Base-by-base conservation (phyloP, 768 basidiomycete genomes). In the Trametes maxima region DNA sequence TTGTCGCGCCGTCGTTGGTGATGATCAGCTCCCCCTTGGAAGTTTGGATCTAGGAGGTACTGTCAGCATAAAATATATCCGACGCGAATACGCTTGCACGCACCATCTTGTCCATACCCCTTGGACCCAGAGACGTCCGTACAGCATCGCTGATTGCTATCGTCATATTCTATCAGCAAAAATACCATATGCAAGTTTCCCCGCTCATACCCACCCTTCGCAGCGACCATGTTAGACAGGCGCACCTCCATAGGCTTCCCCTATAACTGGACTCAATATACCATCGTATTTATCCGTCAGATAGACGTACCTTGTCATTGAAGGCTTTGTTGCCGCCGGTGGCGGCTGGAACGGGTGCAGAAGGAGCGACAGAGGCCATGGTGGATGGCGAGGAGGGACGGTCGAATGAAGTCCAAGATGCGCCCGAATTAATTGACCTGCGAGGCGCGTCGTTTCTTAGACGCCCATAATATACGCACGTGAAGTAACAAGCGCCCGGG, bases 81-180 rank as follows among this genome's bases (percentile, higher is more conserved):
- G 2, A 16, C n/a, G 25, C 4, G 17, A 28, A 36, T 22, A 11
- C 21, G 21, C 24, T 24, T 13, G 45, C 8, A 24, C 79, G 60
- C 69, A 92, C 96, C 96, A 98, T 98, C 82, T 98, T 98, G 79
- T 98, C 96, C 96, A 99, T 99, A 64, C 96, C 96, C 75, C 91
- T 87, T 48, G 96, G 96, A 14, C 96, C 96, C 67, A 99, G 77
- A 44, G 95, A 98, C 46, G 96, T 98, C 68, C 96, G 83, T 44
- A 99, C 95, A 54, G 94, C 96, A 81, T 97, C 95, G 68, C 94
- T 94, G 71, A 99, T 97, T 28, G 96, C 95, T 97, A 49, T 22
- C 25, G 39, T 17, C 39, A 16, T 36, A 24, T 17, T 5, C 2
- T 5, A 24, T 67, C 19, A 66, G 21, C 28, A 40, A 7, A 5